These are phyloP conservation scores for Solanum chmielewskii DNA, from an alignment of 257 asterid genomes.

Conservation along the genomic window DNA sequence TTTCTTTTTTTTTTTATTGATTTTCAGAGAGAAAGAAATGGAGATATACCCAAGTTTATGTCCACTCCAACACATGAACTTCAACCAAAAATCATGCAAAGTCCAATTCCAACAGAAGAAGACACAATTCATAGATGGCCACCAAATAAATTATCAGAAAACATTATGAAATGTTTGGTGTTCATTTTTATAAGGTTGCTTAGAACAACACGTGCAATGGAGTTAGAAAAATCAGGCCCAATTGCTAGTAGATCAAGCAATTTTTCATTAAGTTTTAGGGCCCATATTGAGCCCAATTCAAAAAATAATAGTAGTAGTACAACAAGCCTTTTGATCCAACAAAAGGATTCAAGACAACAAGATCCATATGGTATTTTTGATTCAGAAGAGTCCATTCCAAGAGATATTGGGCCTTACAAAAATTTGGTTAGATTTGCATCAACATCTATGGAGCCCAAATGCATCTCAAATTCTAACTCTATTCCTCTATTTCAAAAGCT, in stretches of 20 bases:
- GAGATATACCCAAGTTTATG: conserved; percentile 14
- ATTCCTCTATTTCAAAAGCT: conserved; percentile 55
- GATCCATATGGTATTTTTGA: conserved; percentile 84
- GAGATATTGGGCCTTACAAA: conserved; percentile 81
- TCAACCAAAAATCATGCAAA: conserved; percentile 14
- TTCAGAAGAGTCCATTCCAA: conserved; percentile 51
- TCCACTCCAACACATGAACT: conserved; percentile 31
- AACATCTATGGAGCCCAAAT: conserved; percentile 58
- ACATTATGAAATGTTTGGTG: conserved; percentile 66
- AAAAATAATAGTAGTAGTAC: neutral
- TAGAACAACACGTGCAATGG: conserved; percentile 69
- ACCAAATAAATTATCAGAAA: conserved; percentile 88
- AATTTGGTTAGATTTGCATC: conserved; percentile 64
- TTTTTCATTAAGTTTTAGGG: conserved; percentile 68
- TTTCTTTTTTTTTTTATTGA: neutral
- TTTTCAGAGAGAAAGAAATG: conserved; percentile 49
- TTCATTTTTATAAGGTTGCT: conserved; percentile 65
- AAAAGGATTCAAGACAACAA: conserved; percentile 72
- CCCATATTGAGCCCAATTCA: conserved; percentile 25
- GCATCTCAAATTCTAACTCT: conserved; percentile 52
- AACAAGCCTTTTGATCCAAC: conserved; percentile 18
- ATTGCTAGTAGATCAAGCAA: conserved; percentile 48
- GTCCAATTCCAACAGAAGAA: conserved; percentile 49
- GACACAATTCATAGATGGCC: conserved; percentile 56
- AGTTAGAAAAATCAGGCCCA: conserved; percentile 70